Evolutionary conservation across 768 basidiomycete genomes (phyloP).

Genomic region (Austroboletus eburneus): DNA sequence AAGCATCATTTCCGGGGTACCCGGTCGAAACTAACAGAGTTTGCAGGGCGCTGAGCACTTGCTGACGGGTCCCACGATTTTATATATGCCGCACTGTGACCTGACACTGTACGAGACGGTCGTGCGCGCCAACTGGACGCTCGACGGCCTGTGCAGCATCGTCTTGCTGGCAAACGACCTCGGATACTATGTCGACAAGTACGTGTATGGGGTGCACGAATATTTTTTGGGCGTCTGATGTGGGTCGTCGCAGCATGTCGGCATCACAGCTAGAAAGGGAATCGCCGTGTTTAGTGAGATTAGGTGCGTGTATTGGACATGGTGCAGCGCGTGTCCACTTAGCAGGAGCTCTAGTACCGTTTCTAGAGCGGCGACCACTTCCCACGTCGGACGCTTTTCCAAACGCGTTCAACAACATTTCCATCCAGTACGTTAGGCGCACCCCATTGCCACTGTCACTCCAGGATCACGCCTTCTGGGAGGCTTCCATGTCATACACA

Average conservation of each 20-base stretch:
- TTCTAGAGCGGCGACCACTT: constrained; percentile 44
- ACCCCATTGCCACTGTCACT: constrained; percentile 17
- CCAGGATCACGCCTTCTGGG: constrained; percentile 27
- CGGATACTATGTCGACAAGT: constrained; percentile 67
- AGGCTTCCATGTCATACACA: constrained; percentile 1
- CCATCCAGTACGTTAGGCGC: constrained; percentile 47
- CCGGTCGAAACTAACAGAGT: constrained; percentile 9
- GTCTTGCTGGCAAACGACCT: constrained; percentile 65
- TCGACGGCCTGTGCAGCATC: constrained; percentile 40
- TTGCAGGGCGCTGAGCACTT: constrained; percentile 33
- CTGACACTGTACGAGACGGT: constrained; percentile 64
- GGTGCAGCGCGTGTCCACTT: constrained; percentile 2
- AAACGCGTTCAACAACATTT: constrained; percentile 64
- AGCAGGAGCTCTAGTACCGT: constrained; percentile 39
- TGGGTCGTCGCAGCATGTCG: constrained; percentile 42
- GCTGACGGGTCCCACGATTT: constrained; percentile 47
- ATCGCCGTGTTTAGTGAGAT: constrained; percentile 49
- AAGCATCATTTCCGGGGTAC: constrained; percentile 31
- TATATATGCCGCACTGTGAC: constrained; percentile 82
- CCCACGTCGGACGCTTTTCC: constrained; percentile 48
- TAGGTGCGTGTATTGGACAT: constrained; percentile 41
- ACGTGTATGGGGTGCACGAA: constrained; percentile 25
- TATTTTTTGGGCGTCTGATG: constrained; percentile 3
- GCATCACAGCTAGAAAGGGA: constrained; percentile 44
- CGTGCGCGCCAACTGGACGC: constrained; percentile 58